Base-by-base conservation (phyloP, 179 eudicot genomes). In the Amaranthus tricolor region DNA sequence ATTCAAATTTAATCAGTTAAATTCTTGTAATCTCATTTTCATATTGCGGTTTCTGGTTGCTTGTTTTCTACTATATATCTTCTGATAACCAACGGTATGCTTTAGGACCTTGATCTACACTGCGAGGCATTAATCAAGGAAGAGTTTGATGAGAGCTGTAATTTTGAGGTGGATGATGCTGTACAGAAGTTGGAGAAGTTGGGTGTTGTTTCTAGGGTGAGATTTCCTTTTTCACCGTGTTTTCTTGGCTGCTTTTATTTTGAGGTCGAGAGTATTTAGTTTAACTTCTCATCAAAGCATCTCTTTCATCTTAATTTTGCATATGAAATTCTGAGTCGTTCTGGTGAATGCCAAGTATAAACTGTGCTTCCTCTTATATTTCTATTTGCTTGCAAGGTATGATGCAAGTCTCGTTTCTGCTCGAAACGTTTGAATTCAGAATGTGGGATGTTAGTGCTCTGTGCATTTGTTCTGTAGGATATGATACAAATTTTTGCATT, bases 111-210 rank as follows among this genome's bases (percentile, higher is more conserved):
- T 80, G 99, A 95, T 78, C 56, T 78, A 59, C 86, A 85, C 19
- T 93, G 97, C 64, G 98, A 95, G 81, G 97, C 90, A 80, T 76
- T 95, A 74, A 89, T 95, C 66, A 85, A 81, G 78, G 97, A 93
- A 77, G 97, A 93, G 80, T 95, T 95, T 86, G 91, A 84, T 47
- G 92, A 79, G 79, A 79, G 64, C 75, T 95, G 99, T 78, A 86
- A 95, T 75, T 95, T 93, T 77, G 99, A 95, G 60, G 97, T 95
- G 77, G 97, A 90, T 82, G 99, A 95, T 86, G 99, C 99, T 15
- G 85, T 95, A 60, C 82, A 78, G 44, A 95, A 95, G 77, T 76
- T 95, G 58, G 96, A 93, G 81, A 91, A 87, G 82, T 77, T 95
- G 80, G 99, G 99, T 69, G 91, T 95, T 78, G 92, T 95, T 78